phyloP scores from a whole-genome alignment of 1,139 yeast species.

The Hyphopichia burtonii region DNA sequence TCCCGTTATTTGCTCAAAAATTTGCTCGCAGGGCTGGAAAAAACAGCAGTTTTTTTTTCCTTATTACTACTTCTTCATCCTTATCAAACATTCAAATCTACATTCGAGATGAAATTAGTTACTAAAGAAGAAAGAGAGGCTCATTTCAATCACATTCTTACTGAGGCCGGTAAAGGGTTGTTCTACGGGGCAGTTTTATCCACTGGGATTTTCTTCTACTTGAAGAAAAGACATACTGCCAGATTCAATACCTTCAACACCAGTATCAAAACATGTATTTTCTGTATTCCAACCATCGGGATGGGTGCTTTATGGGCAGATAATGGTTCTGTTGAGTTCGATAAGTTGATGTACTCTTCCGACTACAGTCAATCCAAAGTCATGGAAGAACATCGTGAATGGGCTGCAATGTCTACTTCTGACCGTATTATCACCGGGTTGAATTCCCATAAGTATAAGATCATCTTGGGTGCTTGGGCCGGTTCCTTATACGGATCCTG shows the following conservation, averaged over 20 bases:
- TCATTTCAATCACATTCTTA: constrained; percentile 33
- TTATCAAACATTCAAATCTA: not conserved
- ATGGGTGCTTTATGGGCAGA: constrained; percentile 45
- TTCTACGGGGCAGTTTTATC: constrained; percentile 37
- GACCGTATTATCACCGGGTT: constrained; percentile 49
- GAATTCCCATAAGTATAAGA: constrained; percentile 66
- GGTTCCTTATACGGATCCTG: constrained; percentile 84
- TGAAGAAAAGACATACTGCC: constrained; percentile 34
- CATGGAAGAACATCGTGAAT: constrained; percentile 49
- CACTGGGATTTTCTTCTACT: constrained; percentile 31
- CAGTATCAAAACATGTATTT: constrained; percentile 38
- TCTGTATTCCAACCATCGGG: constrained; percentile 43
- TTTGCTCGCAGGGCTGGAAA: not conserved
- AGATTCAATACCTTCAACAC: constrained; percentile 37
- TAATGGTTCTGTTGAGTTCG: constrained; percentile 50
- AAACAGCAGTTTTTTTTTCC: constrained; percentile 1
- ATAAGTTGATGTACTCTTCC: constrained; percentile 38
- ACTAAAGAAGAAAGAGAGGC: constrained; percentile 42
- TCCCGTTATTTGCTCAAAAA: not conserved
- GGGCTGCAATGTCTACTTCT: constrained; percentile 45
- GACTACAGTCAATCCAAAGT: constrained; percentile 29
- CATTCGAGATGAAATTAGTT: constrained; percentile 36
- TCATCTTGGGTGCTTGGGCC: constrained; percentile 82
- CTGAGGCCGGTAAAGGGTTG: constrained; percentile 43
- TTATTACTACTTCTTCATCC: not conserved